These are phyloP conservation scores for Astrocystis sublimbata DNA, from an alignment of 495 filamentous ascomycete genomes.

Conservation along the genomic window DNA sequence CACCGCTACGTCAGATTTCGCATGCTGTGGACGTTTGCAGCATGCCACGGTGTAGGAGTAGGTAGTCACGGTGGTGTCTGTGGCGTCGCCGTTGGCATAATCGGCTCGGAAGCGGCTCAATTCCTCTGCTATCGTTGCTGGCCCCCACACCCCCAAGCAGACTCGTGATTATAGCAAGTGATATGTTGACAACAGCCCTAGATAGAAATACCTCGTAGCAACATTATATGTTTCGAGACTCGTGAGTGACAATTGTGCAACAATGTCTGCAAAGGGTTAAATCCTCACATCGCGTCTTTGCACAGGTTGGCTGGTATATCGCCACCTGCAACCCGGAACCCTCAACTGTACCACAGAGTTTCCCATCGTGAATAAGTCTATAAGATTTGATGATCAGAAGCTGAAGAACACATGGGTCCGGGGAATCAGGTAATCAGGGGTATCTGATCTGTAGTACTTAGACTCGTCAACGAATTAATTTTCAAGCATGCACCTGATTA, in stretches of 20 bases:
- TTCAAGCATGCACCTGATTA: background rate
- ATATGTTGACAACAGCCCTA: background rate
- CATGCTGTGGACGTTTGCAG: conserved; percentile 6
- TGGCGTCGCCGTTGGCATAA: conserved; percentile 11
- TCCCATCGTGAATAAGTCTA: background rate
- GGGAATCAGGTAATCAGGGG: background rate
- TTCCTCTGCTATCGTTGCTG: background rate
- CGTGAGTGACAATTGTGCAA: conserved; percentile 8
- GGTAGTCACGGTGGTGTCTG: background rate
- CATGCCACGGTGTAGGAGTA: conserved; percentile 9
- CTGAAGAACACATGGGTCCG: background rate
- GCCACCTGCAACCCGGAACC: background rate
- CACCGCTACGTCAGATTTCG: background rate
- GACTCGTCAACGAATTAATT: background rate
- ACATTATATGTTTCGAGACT: background rate
- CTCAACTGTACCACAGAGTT: background rate
- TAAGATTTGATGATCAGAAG: background rate
- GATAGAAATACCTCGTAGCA: background rate
- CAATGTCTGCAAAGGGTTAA: conserved; percentile 13
- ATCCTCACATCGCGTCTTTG: background rate
- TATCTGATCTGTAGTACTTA: background rate
- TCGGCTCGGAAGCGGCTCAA: background rate
- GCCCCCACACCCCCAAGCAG: background rate
- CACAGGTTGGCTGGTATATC: conserved; percentile 13
- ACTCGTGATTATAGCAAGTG: conserved; percentile 3